Evolutionary conservation across 2,329 filamentous ascomycete species (phyloP), one percentile per base, ranked within the genome.

Genomic region (Salinomyces thailandicus): DNA sequence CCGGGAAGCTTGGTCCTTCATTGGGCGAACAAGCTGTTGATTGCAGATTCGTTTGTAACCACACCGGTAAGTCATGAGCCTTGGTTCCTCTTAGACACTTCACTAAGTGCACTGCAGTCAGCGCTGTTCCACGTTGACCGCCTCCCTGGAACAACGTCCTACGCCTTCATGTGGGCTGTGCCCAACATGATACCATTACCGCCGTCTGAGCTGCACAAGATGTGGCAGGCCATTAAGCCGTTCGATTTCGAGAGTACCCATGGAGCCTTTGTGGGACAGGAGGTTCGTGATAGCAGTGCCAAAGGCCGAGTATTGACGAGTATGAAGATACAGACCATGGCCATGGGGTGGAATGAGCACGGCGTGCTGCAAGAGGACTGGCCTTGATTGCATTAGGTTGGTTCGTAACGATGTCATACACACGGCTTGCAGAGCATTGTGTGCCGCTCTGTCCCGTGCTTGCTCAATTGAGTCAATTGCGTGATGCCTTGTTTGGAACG

Each of bases 21-120:
- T 16, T 82, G 73, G 58, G 67, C 70, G 13, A 59, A 61, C 1
- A 69, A 68, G 32, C 60, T 91, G n/a, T 69, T 89, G 41, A 70
- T 86, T 39, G 83, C 84, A 5, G 85, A 93, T 59, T 85, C 81
- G 3, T 69, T 91, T 32, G 68, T 84, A 45, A 81, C 77, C 16
- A 80, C 81, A 3, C 79, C 81, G 0, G 67, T 66, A 39, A 38
- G 63, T 55, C 13, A 29, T 13, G n/a, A n/a, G n/a, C n/a, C n/a
- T n/a, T n/a, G n/a, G n/a, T n/a, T n/a, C n/a, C n/a, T n/a, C n/a
- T n/a, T n/a, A n/a, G n/a, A n/a, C n/a, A n/a, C n/a, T n/a, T n/a
- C n/a, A n/a, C n/a, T n/a, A n/a, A n/a, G n/a, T n/a, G n/a, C n/a
- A n/a, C 9, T 5, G 19, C 27, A 59, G 51, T 58, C 53, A 2